Evolutionary conservation across 2,329 filamentous ascomycete genomes (phyloP).

Genomic region (Diatrype stigma): DNA sequence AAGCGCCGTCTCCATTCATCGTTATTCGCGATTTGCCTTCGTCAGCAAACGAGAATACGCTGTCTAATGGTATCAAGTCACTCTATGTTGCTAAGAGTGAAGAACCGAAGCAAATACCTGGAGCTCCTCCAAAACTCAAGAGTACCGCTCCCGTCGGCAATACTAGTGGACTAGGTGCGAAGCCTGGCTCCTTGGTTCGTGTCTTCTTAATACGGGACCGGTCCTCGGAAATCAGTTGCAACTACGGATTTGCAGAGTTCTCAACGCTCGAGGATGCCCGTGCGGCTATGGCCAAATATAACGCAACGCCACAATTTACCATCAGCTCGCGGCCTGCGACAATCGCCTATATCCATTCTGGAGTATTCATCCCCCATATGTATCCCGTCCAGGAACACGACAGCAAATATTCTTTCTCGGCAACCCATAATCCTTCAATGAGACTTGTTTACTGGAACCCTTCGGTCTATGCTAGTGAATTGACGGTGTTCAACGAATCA

Average conservation of each 20-base stretch:
- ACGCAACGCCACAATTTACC: constrained; percentile 69
- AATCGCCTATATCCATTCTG: constrained; percentile 75
- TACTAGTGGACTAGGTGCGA: constrained; percentile 62
- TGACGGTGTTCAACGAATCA: constrained; percentile 52
- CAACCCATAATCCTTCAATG: constrained; percentile 62
- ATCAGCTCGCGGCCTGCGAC: constrained; percentile 70
- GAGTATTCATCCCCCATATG: constrained; percentile 74
- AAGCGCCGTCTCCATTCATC: constrained; percentile 68
- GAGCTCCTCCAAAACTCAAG: constrained; percentile 49
- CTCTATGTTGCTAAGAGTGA: constrained; percentile 60
- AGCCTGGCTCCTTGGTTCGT: constrained; percentile 68
- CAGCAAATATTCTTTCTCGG: constrained; percentile 64
- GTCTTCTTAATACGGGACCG: constrained; percentile 74
- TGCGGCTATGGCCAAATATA: constrained; percentile 68
- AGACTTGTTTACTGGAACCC: constrained; percentile 75
- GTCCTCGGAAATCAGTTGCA: constrained; percentile 66
- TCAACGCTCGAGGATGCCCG: constrained; percentile 71
- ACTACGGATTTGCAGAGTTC: constrained; percentile 83
- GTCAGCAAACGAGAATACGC: constrained; percentile 66
- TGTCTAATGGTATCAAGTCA: constrained; percentile 70
- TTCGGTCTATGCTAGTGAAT: constrained; percentile 65
- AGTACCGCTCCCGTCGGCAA: constrained; percentile 54
- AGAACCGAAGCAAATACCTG: constrained; percentile 41
- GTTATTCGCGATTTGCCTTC: constrained; percentile 68
- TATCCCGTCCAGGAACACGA: constrained; percentile 51